Evolutionary conservation across 2,329 filamentous ascomycete genomes (phyloP).

Genomic region (Aspergillus ruber): DNA sequence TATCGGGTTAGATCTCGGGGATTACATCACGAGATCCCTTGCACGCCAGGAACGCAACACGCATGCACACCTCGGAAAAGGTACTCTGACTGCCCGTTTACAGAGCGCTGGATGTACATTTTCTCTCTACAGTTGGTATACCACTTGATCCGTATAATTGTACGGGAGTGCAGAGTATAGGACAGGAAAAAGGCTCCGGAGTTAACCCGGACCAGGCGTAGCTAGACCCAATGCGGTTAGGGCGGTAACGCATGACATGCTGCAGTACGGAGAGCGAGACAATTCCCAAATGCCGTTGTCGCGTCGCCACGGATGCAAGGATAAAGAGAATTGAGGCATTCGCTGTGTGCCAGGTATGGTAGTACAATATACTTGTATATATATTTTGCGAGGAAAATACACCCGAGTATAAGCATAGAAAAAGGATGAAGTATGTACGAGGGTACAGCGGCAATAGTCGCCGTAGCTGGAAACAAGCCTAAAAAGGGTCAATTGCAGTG

Average conservation of each 20-base stretch:
- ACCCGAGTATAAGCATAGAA: too few relatives aligned
- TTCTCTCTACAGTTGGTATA: too few relatives aligned
- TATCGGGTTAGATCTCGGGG: neutral
- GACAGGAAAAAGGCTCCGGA: too few relatives aligned
- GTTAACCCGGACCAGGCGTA: neutral
- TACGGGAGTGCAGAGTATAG: too few relatives aligned
- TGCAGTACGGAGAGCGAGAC: conserved; percentile 7
- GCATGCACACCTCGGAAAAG: neutral
- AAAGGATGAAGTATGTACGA: too few relatives aligned
- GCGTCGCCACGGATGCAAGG: neutral
- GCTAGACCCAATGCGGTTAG: conserved; percentile 4
- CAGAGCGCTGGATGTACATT: neutral
- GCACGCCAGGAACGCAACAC: neutral
- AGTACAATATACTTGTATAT: too few relatives aligned
- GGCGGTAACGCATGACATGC: conserved; percentile 11
- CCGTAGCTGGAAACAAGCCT: too few relatives aligned
- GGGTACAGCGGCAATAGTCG: too few relatives aligned
- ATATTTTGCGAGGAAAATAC: too few relatives aligned
- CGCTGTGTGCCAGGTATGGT: too few relatives aligned
- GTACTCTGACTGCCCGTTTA: neutral
- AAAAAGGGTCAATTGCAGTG: too few relatives aligned
- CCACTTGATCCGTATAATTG: too few relatives aligned
- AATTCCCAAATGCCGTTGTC: neutral
- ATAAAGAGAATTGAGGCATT: neutral
- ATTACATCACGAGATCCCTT: neutral